phyloP scores from a whole-genome alignment of 306 rosid genomes.

The Quercus parvula region DNA sequence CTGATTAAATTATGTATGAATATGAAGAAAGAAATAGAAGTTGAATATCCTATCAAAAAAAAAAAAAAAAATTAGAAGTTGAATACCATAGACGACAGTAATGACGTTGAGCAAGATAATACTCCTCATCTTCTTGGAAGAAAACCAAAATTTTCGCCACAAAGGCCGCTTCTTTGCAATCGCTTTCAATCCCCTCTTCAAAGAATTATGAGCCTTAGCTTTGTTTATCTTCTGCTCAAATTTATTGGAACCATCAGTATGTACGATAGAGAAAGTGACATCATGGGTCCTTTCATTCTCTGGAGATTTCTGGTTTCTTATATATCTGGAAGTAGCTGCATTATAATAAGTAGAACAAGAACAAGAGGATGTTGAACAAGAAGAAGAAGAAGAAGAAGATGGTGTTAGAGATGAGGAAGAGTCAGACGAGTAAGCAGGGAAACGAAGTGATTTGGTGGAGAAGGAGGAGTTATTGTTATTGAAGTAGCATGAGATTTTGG shows the following conservation, averaged over 20 bases:
- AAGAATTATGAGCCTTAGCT: background rate
- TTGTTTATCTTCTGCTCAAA: background rate
- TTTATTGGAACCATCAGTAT: background rate
- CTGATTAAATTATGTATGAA: background rate
- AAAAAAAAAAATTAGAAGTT: background rate
- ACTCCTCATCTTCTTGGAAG: constrained; percentile 61
- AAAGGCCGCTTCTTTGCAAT: constrained; percentile 26
- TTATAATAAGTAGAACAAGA: constrained; percentile 12
- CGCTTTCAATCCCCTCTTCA: background rate
- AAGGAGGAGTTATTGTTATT: too few relatives aligned
- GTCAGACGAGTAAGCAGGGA: constrained; percentile 10
- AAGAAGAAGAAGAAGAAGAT: background rate
- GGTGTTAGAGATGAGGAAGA: background rate
- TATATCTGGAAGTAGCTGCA: background rate
- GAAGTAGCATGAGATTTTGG: background rate
- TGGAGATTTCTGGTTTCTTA: constrained; percentile 1
- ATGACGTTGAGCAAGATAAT: constrained; percentile 60
- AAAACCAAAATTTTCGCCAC: constrained; percentile 47
- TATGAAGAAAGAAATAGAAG: background rate
- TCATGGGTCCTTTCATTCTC: constrained; percentile 1
- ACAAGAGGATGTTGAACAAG: background rate
- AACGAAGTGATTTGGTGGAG: background rate
- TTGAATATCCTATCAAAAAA: background rate
- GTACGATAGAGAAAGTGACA: background rate
- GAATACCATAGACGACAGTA: constrained; percentile 53